phyloP scores from a whole-genome alignment of 441 rosid genomes.

The Biscutella laevigata region DNA sequence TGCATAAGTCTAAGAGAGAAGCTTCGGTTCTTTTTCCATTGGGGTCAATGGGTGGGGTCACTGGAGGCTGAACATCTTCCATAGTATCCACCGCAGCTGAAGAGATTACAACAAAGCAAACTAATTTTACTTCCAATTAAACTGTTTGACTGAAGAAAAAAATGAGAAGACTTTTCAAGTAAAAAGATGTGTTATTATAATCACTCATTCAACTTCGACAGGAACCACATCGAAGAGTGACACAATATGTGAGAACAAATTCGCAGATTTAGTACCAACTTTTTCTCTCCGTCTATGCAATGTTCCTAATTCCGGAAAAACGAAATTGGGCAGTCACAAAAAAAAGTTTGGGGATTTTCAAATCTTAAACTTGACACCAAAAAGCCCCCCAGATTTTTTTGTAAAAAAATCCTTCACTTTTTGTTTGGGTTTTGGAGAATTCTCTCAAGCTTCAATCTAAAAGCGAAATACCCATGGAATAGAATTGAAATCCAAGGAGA shows the following conservation, averaged over 20 bases:
- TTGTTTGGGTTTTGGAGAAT: not conserved
- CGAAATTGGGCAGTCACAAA: not conserved
- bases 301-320: not conserved
- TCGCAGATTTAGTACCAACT: not conserved
- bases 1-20: constrained; percentile 46
- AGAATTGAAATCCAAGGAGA: not conserved
- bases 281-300: not conserved
- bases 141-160: not conserved
- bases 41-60: constrained; percentile 29
- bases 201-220: not conserved
- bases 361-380: not conserved
- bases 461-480: not conserved
- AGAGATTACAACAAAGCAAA: constrained; percentile 21
- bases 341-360: not conserved
- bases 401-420: not conserved
- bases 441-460: constrained; percentile 4
- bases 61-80: constrained; percentile 52
- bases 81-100: constrained; percentile 26
- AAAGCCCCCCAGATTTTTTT: not conserved
- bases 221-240: not conserved
- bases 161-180: not conserved
- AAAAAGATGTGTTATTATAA: not conserved
- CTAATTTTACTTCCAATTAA: not conserved
- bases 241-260: not conserved
- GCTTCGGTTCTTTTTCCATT: constrained; percentile 31